These are phyloP conservation scores for Penicillium griseofulvum DNA, from an alignment of 2,329 filamentous ascomycete genomes.

Conservation along the genomic window DNA sequence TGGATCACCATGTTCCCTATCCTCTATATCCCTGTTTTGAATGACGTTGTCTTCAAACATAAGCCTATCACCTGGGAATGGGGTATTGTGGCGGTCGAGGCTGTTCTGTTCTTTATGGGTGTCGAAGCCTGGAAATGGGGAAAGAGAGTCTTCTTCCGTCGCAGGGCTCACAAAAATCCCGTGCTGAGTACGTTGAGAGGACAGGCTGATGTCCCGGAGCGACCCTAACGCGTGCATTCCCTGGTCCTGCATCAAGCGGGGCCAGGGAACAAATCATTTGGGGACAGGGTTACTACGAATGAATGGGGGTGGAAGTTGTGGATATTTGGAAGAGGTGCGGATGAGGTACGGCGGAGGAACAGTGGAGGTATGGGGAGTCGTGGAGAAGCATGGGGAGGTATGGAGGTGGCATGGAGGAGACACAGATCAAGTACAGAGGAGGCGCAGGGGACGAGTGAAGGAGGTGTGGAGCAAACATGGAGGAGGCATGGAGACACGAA, in stretches of 20 bases:
- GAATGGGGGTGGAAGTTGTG: not conserved
- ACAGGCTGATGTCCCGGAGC: not conserved
- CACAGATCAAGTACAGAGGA: too few relatives aligned
- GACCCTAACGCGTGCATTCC: constrained; percentile 20
- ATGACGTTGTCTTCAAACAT: constrained; percentile 63
- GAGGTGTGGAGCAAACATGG: too few relatives aligned
- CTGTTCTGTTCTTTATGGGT: constrained; percentile 59
- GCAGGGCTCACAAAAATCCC: constrained; percentile 3
- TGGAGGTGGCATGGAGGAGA: too few relatives aligned
- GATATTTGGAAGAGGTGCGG: not conserved
- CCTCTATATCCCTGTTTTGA: constrained; percentile 65
- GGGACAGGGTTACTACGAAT: not conserved
- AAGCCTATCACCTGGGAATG: constrained; percentile 64
- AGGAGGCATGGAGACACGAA: too few relatives aligned
- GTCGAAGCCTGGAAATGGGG: constrained; percentile 63
- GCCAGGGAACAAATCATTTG: constrained; percentile 11
- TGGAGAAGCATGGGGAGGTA: too few relatives aligned
- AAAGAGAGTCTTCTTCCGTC: constrained; percentile 57
- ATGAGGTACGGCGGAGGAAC: not conserved
- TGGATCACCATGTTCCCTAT: constrained; percentile 56
- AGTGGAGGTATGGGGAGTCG: too few relatives aligned
- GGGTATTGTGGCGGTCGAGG: constrained; percentile 61
- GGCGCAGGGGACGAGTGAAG: too few relatives aligned
- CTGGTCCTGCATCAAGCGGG: constrained; percentile 6
- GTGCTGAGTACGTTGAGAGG: not conserved